Percentiles rank a stretch among this genome's conserved stretches.
phyloP scores from a whole-genome alignment of 176 grass and related monocot genomes.

The Luzula sylvatica region DNA sequence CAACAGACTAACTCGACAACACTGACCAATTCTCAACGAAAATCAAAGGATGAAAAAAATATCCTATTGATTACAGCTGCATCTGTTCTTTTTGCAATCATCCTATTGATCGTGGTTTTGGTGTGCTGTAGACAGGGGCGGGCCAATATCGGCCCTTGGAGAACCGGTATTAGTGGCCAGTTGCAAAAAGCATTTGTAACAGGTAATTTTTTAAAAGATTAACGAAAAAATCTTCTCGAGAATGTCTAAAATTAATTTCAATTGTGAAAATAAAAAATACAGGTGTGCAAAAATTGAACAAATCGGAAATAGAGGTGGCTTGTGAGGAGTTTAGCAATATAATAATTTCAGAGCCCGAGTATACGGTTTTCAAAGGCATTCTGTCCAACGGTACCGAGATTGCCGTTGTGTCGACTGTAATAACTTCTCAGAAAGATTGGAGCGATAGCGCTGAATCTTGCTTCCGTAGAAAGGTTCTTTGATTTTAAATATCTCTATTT shows the following conservation, averaged over 20 bases:
- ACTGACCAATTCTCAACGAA: not conserved
- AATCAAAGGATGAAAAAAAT: conserved; percentile 21
- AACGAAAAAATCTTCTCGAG: not conserved
- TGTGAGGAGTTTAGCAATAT: conserved; percentile 99
- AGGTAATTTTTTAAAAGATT: conserved; percentile 36
- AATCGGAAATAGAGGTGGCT: conserved; percentile 60
- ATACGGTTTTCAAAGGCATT: conserved; percentile 80
- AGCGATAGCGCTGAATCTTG: conserved; percentile 44
- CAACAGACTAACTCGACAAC: conserved; percentile 9
- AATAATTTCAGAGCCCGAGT: conserved; percentile 48
- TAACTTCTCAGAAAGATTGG: conserved; percentile 62
- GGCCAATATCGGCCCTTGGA: conserved; percentile 59
- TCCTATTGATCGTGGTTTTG: conserved; percentile 32
- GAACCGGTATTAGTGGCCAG: conserved; percentile 66
- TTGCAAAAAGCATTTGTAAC: conserved; percentile 75
- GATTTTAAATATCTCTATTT: conserved; percentile 20
- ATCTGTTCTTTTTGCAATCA: conserved; percentile 28
- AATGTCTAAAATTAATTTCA: not conserved
- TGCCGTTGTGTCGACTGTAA: conserved; percentile 53
- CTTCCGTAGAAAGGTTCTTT: conserved; percentile 67
- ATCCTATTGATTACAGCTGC: conserved; percentile 34
- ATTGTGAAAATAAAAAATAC: conserved; percentile 7
- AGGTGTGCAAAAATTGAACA: conserved; percentile 69
- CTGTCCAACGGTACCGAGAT: conserved; percentile 76
- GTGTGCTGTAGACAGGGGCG: conserved; percentile 32